Base-by-base conservation (phyloP, 176 grass and related monocot genomes). In the Paspalum notatum region DNA sequence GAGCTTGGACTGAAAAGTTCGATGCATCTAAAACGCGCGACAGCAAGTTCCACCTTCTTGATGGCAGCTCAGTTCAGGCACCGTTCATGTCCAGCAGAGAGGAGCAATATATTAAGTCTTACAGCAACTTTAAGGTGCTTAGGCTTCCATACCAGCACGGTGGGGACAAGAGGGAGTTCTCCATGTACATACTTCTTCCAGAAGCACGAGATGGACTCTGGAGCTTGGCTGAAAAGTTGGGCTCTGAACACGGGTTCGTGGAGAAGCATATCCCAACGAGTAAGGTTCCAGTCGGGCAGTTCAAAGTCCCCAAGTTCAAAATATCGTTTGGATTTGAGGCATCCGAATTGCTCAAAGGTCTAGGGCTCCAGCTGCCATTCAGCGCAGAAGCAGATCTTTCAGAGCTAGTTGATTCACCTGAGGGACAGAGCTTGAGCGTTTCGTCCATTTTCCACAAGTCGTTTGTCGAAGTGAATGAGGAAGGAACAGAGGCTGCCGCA, bases 251-350 rank as follows among this genome's bases (percentile, higher is more conserved):
- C 12, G 84, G 79, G 63, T 90, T 97, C 74, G 65, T 97, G 15
- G 80, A 80, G 21, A 79, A 58, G 15, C 89, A 81, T 43, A 78
- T 74, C 66, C 89, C 94, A 43, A 62, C 0, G 14, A 61, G 40
- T 11, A 85, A 85, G 63, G 77, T 91, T 76, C 16, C 64, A 7
- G 83, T 93, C 11, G 63, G 77, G 8, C 73, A 87, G 14, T 91
- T 97, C 86, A 93, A 87, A 68, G 25, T 93, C 17, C 89, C 94
- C 21, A 97, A 91, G 62, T 97, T 97, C 68, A 93, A 97, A 57
- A 79, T 97, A 79, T 80, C 74, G 9, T 91, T 87, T 68, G 89
- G 86, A 24, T 93, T 97, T 46, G 88, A 93, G 75, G 85, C 78
- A 2, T 83, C 91, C 1, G 18, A 76, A 43, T 15, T 87, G 64